Conservation (phyloP, 2,329 filamentous ascomycete genomes). For the Tolypocladium sp. region DNA sequence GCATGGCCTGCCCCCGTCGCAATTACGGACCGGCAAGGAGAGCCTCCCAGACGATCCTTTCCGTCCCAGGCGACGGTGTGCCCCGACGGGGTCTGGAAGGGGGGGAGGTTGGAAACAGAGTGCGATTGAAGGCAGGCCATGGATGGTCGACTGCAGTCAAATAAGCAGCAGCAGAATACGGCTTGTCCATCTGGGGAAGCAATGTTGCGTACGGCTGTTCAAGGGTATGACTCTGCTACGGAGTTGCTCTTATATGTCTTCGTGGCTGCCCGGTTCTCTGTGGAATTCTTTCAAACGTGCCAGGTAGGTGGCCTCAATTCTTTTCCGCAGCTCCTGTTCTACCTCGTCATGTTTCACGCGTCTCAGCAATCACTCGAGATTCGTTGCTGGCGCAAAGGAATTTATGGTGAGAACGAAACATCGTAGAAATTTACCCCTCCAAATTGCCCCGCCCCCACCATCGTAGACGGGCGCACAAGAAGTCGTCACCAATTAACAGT, state of each 20-base stretch:
- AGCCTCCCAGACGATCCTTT: neutral
- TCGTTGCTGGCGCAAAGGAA: neutral
- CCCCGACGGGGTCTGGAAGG: neutral
- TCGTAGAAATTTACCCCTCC: neutral
- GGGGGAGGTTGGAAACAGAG: neutral
- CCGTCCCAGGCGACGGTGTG: neutral
- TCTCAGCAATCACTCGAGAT: neutral
- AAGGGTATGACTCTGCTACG: too few species aligned
- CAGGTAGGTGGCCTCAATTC: too few species aligned
- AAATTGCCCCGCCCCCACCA: conserved; percentile 2
- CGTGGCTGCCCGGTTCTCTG: too few species aligned
- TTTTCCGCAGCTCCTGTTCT: neutral
- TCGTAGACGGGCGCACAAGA: neutral
- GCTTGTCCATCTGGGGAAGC: too few species aligned
- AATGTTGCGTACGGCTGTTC: too few species aligned
- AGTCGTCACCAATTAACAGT: neutral
- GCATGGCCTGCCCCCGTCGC: neutral
- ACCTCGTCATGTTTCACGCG: neutral
- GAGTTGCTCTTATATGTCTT: too few species aligned
- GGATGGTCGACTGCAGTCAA: neutral
- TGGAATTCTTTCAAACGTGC: too few species aligned
- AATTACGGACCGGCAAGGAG: neutral
- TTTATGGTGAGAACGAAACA: neutral
- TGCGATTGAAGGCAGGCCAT: neutral
- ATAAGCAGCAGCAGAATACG: neutral